Conservation (phyloP, 768 basidiomycete genomes). For the Mycena leptocephala region DNA sequence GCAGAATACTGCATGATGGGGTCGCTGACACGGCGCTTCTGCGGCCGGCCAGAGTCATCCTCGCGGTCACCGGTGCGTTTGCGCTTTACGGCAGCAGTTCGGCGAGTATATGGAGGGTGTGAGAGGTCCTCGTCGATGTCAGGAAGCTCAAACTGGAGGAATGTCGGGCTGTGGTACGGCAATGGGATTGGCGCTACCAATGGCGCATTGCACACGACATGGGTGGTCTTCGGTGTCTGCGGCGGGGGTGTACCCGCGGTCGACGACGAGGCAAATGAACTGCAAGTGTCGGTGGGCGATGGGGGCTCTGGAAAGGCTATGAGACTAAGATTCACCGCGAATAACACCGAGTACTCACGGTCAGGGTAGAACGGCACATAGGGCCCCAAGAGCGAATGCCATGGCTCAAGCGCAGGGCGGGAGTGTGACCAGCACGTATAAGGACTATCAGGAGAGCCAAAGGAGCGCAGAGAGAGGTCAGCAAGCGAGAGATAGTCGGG, state of each 20-base stretch:
- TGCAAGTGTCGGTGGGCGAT: constrained; percentile 60
- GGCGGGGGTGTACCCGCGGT: constrained; percentile 40
- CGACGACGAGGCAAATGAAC: constrained; percentile 38
- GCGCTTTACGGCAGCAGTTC: constrained; percentile 56
- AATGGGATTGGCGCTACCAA: constrained; percentile 79
- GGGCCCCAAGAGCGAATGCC: constrained; percentile 35
- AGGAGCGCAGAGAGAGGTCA: constrained; percentile 35
- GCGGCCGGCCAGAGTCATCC: constrained; percentile 29
- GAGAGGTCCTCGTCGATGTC: constrained; percentile 82
- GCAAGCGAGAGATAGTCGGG: constrained; percentile 37
- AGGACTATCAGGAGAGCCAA: constrained; percentile 14
- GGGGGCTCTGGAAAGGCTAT: constrained; percentile 52
- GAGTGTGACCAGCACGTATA: constrained; percentile 36
- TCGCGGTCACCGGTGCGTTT: constrained; percentile 57
- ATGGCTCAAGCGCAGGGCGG: constrained; percentile 31
- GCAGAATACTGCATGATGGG: constrained; percentile 7
- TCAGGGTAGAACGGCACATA: constrained; percentile 41
- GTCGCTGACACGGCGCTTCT: constrained; percentile 35
- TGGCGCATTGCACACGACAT: constrained; percentile 78
- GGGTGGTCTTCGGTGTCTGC: constrained; percentile 52
- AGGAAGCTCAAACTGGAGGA: constrained; percentile 76
- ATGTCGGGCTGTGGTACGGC: constrained; percentile 79
- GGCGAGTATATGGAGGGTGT: constrained; percentile 72
- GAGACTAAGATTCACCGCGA: neutral
- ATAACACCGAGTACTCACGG: constrained; percentile 40